These are phyloP conservation scores for Blastobotrys proliferans DNA, from an alignment of 1,139 yeast genomes.

Conservation along the genomic window DNA sequence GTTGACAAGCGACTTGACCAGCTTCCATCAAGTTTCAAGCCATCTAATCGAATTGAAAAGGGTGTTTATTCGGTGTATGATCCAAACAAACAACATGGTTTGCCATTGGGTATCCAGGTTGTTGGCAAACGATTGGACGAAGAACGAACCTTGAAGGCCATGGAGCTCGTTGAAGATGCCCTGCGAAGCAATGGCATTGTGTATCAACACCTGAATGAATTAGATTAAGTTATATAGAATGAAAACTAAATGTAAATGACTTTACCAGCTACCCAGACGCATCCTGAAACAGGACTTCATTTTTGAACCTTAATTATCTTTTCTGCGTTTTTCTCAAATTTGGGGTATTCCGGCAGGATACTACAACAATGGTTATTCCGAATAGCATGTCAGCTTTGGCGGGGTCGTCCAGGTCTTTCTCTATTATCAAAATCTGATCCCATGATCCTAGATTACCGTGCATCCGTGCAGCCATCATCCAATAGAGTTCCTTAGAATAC, in stretches of 20 bases:
- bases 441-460: too few relatives aligned
- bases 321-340: too few relatives aligned
- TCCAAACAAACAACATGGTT: slow-evolving; percentile 54
- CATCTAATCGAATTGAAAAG: slow-evolving; percentile 39
- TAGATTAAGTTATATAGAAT: slow-evolving; percentile 1
- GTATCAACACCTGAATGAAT: slow-evolving; percentile 29
- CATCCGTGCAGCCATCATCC: too few relatives aligned
- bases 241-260: not conserved
- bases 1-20: slow-evolving; percentile 47
- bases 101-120: slow-evolving; percentile 64
- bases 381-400: too few relatives aligned
- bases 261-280: too few relatives aligned
- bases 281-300: too few relatives aligned
- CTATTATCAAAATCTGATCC: too few relatives aligned
- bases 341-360: too few relatives aligned
- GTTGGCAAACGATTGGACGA: slow-evolving; percentile 57
- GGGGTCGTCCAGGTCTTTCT: too few relatives aligned
- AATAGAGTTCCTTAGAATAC: too few relatives aligned
- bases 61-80: slow-evolving; percentile 46
- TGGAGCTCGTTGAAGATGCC: slow-evolving; percentile 37
- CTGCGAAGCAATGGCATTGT: slow-evolving; percentile 30
- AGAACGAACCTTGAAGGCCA: slow-evolving; percentile 51
- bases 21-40: slow-evolving; percentile 34
- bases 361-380: too few relatives aligned
- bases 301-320: too few relatives aligned